Evolutionary conservation across 1,139 yeast species (phyloP), one percentile per base, ranked within the genome.

Genomic region (Geotrichum aggregatum): DNA sequence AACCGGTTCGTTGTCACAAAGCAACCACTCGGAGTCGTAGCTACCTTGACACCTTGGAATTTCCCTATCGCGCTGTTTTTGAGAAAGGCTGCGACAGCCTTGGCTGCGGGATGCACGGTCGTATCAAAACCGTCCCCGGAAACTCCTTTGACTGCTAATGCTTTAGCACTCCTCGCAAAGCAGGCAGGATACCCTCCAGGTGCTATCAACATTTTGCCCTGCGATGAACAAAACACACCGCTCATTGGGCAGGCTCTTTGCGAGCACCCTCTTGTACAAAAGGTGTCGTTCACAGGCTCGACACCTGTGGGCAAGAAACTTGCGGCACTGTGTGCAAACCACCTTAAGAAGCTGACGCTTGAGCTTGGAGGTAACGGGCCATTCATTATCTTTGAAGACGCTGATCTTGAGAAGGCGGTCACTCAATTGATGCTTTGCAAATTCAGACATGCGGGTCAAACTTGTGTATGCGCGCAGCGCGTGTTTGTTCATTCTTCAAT

Each of bases 281-380:
- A 86, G 75, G 76, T 85, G 63, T 88, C 92, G 24, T 85, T 85
- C 71, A 85, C 94, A 44, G 94, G 94, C 61, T 84, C 91, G 16
- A 84, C 92, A 49, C 82, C 80, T 47, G 82, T 86, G 59, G 95
- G 95, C 66, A 80, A 83, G 68, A 73, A 71, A 61, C 82, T 82
- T 75, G 83, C 74, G 74, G 81, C 72, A 79, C 83, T 55, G 51
- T 59, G 65, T 47, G 68, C 68, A 58, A 67, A 68, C 55, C 78
- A 78, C 69, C 60, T 70, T 50, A 72, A 58, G 81, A 81, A 61
- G 71, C 85, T 84, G 50, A 85, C 95, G 38, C 78, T 86, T 63
- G 95, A 86, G 73, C 81, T 85, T 63, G 95, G 95, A 63, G 95
- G 95, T 65, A 86, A 87, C 74, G 84, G 92, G 48, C 91, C 95